phyloP scores from a whole-genome alignment of 192 early-diverging fungal genomes.

The Backusella macrospora region DNA sequence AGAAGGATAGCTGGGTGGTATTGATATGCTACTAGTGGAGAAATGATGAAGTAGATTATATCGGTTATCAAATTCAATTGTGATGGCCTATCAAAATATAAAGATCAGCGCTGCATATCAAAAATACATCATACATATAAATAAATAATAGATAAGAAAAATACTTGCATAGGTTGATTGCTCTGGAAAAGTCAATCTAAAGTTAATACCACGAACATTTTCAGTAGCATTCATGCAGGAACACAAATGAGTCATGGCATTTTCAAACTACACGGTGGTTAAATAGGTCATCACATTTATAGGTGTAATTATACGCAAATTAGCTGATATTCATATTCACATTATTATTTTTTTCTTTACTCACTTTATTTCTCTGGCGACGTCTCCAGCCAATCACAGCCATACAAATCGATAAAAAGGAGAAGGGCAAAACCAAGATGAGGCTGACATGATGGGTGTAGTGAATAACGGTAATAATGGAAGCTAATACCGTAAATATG shows the following conservation, averaged over 20 bases:
- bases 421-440: slow-evolving; percentile 18
- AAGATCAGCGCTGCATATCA: slow-evolving; percentile 1
- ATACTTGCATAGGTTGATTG: slow-evolving; percentile 21
- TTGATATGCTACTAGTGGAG: background rate
- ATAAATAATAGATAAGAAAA: background rate
- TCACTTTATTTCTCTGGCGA: slow-evolving; percentile 21
- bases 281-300: background rate
- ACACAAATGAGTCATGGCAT: slow-evolving; percentile 32
- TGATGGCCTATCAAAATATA: slow-evolving; percentile 29
- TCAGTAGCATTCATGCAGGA: slow-evolving; percentile 40
- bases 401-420: slow-evolving; percentile 13
- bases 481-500: background rate
- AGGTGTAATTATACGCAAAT: background rate
- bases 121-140: background rate
- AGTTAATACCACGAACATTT: slow-evolving; percentile 40
- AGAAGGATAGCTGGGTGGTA: slow-evolving; percentile 9
- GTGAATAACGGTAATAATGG: slow-evolving; percentile 25
- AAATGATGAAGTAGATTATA: slow-evolving; percentile 37
- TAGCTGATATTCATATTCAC: background rate
- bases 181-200: slow-evolving; percentile 28
- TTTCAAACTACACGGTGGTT: slow-evolving; percentile 24
- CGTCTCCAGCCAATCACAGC: slow-evolving; percentile 18
- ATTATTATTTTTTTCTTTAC: no score
- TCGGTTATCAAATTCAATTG: slow-evolving; percentile 34
- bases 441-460: slow-evolving; percentile 27